Evolutionary conservation across 768 basidiomycete genomes (phyloP).

Genomic region (Harrya chromipes): DNA sequence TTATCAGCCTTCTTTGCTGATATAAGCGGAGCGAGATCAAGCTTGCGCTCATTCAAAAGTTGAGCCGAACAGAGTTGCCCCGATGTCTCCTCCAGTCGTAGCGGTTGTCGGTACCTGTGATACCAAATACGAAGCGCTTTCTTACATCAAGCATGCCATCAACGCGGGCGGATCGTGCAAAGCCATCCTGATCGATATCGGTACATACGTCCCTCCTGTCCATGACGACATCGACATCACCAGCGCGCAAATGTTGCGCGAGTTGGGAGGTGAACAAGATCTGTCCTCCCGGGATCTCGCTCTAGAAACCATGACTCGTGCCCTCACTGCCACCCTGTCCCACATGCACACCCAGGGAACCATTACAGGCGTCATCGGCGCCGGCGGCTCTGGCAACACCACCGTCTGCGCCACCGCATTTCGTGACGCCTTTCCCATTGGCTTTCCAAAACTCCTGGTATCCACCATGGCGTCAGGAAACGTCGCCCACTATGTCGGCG

Average conservation of each 20-base stretch:
- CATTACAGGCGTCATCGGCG: conserved; percentile 21
- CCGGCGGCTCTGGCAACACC: conserved; percentile 28
- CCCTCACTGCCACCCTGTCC: conserved; percentile 17
- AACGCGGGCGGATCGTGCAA: conserved; percentile 10
- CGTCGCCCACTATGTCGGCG: conserved; percentile 26
- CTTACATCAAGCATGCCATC: conserved; percentile 20
- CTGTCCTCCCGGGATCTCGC: conserved; percentile 7
- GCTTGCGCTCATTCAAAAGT: neutral
- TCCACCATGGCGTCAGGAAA: conserved; percentile 34
- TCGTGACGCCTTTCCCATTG: conserved; percentile 22
- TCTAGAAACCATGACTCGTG: conserved; percentile 17
- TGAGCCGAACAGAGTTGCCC: too few species aligned
- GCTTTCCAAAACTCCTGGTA: conserved; percentile 29
- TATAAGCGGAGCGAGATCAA: conserved; percentile 5
- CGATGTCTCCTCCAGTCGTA: conserved; percentile 13
- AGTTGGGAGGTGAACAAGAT: neutral
- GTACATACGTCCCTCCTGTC: conserved; percentile 15
- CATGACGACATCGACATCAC: conserved; percentile 19
- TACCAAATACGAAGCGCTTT: conserved; percentile 24
- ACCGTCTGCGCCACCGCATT: conserved; percentile 23
- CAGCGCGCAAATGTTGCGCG: conserved; percentile 18
- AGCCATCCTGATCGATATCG: conserved; percentile 29
- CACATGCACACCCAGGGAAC: conserved; percentile 6
- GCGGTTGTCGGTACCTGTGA: conserved; percentile 30
- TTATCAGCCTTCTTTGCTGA: conserved; percentile 10